Evolutionary conservation across 1,284 basidiomycete genomes (phyloP).

Genomic region (Phellopilus nigrolimitatus): DNA sequence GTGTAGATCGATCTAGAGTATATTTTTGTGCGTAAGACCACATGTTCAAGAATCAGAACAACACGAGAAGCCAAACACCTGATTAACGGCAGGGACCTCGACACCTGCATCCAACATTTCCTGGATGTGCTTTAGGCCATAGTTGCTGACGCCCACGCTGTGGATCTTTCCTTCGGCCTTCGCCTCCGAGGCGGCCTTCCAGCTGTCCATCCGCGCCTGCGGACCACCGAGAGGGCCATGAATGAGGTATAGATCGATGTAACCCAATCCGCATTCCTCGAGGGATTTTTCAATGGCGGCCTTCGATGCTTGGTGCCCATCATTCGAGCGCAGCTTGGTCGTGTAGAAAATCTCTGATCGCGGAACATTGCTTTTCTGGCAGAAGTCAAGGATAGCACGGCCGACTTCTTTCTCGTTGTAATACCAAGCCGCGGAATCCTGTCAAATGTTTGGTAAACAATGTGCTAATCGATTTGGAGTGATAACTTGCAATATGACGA

Average conservation of each 20-base stretch:
- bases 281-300: slow-evolving; percentile 52
- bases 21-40: slow-evolving; percentile 2
- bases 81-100: slow-evolving; percentile 45
- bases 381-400: slow-evolving; percentile 54
- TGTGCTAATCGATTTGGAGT: slow-evolving; percentile 13
- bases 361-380: slow-evolving; percentile 38
- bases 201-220: slow-evolving; percentile 37
- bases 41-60: neutral
- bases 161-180: slow-evolving; percentile 44
- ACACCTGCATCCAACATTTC: slow-evolving; percentile 38
- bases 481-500: slow-evolving; percentile 53
- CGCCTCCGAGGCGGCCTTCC: slow-evolving; percentile 35
- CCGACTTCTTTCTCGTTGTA: slow-evolving; percentile 65
- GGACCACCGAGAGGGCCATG: slow-evolving; percentile 43
- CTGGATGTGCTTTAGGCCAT: slow-evolving; percentile 45
- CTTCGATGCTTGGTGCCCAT: slow-evolving; percentile 44
- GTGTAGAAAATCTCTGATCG: slow-evolving; percentile 63
- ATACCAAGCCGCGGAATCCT: slow-evolving; percentile 64
- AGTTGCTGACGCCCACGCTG: slow-evolving; percentile 55
- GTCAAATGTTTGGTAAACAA: slow-evolving; percentile 17
- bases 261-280: slow-evolving; percentile 42
- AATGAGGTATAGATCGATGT: slow-evolving; percentile 54
- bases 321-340: slow-evolving; percentile 62
- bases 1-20: slow-evolving; percentile 45
- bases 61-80: slow-evolving; percentile 29